A percentile compares a stretch with the other conserved stretches of the same genome.
phyloP scores from a whole-genome alignment of 371 early-diverging fungal genomes.

The Apophysomyces sp. region DNA sequence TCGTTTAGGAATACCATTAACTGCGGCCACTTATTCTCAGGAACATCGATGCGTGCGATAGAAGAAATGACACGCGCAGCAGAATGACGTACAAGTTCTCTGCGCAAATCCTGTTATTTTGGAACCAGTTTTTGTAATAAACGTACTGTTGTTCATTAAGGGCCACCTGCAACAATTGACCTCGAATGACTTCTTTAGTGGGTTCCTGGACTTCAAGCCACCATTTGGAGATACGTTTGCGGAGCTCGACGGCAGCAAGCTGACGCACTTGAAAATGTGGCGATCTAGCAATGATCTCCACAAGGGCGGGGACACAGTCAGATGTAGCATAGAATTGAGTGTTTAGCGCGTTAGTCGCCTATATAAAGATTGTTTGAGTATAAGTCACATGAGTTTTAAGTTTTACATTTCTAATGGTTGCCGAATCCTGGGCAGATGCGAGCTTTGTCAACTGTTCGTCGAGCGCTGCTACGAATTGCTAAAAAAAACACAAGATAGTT shows the following conservation, averaged over 20 bases:
- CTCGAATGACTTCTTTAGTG: constrained; percentile 57
- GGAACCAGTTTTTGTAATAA: not conserved
- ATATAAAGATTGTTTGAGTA: not conserved
- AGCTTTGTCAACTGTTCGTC: constrained; percentile 48
- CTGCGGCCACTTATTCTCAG: constrained; percentile 76
- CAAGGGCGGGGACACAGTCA: constrained; percentile 73
- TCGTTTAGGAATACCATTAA: constrained; percentile 76
- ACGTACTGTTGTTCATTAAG: constrained; percentile 74
- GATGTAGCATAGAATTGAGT: constrained; percentile 64
- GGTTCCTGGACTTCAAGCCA: constrained; percentile 71
- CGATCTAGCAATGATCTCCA: constrained; percentile 62
- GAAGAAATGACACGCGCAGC: constrained; percentile 86
- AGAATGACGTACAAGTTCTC: constrained; percentile 74
- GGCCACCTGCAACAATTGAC: constrained; percentile 62
- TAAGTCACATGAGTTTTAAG: not conserved
- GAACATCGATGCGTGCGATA: constrained; percentile 81
- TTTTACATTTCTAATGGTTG: constrained; percentile 46
- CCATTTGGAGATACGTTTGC: constrained; percentile 73
- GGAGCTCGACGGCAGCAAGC: constrained; percentile 86
- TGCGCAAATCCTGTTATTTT: constrained; percentile 18
- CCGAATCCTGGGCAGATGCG: constrained; percentile 48
- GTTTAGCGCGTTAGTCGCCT: constrained; percentile 71
- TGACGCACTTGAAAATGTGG: constrained; percentile 72
- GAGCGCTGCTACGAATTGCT: constrained; percentile 47
- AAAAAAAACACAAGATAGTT: not conserved